Evolutionary conservation across 495 filamentous ascomycete genomes (phyloP).

Genomic region (Hypoxylon cercidicola): DNA sequence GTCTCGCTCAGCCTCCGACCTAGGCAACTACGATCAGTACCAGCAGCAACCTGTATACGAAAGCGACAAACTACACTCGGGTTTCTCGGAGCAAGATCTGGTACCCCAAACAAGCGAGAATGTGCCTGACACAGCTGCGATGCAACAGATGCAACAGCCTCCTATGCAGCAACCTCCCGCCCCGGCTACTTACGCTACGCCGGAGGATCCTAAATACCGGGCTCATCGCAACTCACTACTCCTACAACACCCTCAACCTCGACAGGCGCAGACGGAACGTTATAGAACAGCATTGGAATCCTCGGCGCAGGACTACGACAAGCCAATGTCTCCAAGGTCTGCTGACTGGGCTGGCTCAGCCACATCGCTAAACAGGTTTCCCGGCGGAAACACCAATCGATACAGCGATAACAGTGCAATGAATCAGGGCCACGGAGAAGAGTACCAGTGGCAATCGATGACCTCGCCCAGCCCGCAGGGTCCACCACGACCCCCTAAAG

Average conservation of each 20-base stretch:
- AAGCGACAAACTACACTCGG: constrained; percentile 77
- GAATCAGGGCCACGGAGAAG: constrained; percentile 39
- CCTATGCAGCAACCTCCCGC: constrained; percentile 46
- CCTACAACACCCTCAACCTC: constrained; percentile 89
- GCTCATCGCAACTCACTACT: constrained; percentile 90
- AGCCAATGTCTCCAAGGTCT: constrained; percentile 73
- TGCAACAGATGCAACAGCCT: constrained; percentile 31
- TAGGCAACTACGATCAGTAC: constrained; percentile 71
- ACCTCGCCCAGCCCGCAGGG: constrained; percentile 50
- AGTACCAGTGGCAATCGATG: constrained; percentile 54
- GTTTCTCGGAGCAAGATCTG: constrained; percentile 65
- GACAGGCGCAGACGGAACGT: constrained; percentile 81
- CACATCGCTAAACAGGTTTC: constrained; percentile 60
- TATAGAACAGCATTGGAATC: constrained; percentile 84
- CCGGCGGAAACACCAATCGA: constrained; percentile 50
- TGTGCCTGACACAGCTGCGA: constrained; percentile 11
- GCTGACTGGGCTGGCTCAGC: constrained; percentile 77
- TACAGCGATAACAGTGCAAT: constrained; percentile 57
- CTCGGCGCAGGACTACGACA: constrained; percentile 76
- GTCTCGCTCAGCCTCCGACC: constrained; percentile 78
- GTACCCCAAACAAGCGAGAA: constrained; percentile 26
- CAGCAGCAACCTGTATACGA: constrained; percentile 72
- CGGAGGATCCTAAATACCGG: constrained; percentile 90
- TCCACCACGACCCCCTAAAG: constrained; percentile 65
- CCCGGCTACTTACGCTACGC: constrained; percentile 55